These are phyloP conservation scores for Fusarium foetens DNA, from an alignment of 2,329 filamentous ascomycete species.

Conservation along the genomic window DNA sequence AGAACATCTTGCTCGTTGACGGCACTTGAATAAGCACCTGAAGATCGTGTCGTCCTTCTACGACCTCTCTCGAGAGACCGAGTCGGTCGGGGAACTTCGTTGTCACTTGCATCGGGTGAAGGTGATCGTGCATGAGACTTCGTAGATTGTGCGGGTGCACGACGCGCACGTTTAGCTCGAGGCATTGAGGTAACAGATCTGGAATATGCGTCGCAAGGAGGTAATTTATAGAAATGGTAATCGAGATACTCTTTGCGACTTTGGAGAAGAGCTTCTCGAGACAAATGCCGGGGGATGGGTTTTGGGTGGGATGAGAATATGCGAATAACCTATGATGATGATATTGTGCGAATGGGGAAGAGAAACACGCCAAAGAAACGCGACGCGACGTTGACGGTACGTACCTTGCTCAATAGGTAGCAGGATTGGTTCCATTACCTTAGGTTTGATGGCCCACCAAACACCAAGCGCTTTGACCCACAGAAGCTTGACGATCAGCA, in stretches of 20 bases:
- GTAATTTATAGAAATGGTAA: background rate
- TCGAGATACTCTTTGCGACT: constrained; percentile 2
- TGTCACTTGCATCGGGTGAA: constrained; percentile 32
- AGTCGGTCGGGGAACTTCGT: constrained; percentile 15
- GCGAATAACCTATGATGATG: constrained; percentile 35
- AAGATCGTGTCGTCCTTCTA: constrained; percentile 41
- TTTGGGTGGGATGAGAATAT: constrained; percentile 4
- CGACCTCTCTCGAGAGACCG: constrained; percentile 40
- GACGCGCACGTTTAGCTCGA: constrained; percentile 46
- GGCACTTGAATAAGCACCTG: constrained; percentile 30
- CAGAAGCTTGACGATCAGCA: constrained; percentile 8
- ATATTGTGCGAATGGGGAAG: constrained; percentile 40
- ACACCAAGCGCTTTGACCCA: constrained; percentile 33
- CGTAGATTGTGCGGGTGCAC: constrained; percentile 38
- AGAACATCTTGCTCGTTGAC: constrained; percentile 44
- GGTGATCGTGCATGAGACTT: constrained; percentile 36
- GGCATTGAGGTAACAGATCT: constrained; percentile 39
- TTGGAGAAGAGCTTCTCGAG: background rate
- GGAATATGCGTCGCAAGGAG: background rate
- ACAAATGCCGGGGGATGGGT: background rate
- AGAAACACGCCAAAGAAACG: constrained; percentile 44
- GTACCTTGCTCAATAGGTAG: background rate
- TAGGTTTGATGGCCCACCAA: constrained; percentile 23
- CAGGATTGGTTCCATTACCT: background rate
- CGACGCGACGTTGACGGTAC: constrained; percentile 46